Evolutionary conservation across 331 rosid species (phyloP).

Genomic region (Saraca asoca): DNA sequence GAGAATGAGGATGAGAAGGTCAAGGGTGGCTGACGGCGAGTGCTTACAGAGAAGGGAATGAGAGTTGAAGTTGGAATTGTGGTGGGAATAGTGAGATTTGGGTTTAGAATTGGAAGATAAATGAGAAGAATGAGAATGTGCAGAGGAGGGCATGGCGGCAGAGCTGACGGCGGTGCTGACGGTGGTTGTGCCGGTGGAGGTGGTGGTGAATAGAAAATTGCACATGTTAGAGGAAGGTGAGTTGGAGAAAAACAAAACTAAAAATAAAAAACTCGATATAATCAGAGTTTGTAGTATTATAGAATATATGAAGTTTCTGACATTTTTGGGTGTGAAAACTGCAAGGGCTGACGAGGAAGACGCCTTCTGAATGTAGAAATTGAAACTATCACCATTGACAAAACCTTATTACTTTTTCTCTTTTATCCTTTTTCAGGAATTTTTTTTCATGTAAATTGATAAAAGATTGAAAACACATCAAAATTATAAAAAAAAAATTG

Average conservation of each 20-base stretch:
- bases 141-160: conserved; percentile 50
- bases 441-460: too few relatives aligned
- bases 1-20: conserved; percentile 79
- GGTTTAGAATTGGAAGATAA: conserved; percentile 39
- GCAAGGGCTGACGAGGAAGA: too few relatives aligned
- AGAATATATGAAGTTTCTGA: too few relatives aligned
- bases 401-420: too few relatives aligned
- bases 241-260: neutral
- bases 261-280: too few relatives aligned
- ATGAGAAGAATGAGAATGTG: conserved; percentile 41
- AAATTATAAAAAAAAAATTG: too few relatives aligned
- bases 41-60: conserved; percentile 62
- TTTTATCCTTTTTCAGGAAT: too few relatives aligned
- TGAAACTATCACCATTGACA: too few relatives aligned
- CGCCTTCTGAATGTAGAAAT: too few relatives aligned
- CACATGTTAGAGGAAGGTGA: conserved; percentile 52
- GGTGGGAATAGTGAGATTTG: conserved; percentile 48
- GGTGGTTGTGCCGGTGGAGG: conserved; percentile 34
- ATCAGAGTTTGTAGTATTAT: too few relatives aligned
- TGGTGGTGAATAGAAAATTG: conserved; percentile 43
- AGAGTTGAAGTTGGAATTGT: conserved; percentile 38
- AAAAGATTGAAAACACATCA: too few relatives aligned
- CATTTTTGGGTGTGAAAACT: too few relatives aligned
- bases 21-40: conserved; percentile 91
- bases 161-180: conserved; percentile 22